Conservation (phyloP, 2,329 filamentous ascomycete genomes). For the Scedosporium dehoogii region DNA sequence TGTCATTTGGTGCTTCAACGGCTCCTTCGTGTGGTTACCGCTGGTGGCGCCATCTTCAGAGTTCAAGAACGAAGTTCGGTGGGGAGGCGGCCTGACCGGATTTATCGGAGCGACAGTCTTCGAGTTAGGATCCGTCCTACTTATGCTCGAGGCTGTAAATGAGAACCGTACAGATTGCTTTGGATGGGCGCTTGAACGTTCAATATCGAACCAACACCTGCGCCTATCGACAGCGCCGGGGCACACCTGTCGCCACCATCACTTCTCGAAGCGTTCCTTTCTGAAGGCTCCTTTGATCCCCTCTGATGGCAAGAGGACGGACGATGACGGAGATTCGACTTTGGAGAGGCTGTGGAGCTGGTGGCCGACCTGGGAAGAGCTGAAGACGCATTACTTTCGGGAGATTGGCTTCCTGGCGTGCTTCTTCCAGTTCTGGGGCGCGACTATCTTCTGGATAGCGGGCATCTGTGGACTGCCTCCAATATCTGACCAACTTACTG, state of each 20-base stretch:
- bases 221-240: slow-evolving; percentile 9
- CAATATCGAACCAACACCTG: slow-evolving; percentile 19
- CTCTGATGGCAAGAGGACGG: not conserved
- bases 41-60: slow-evolving; percentile 38
- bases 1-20: slow-evolving; percentile 47
- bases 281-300: slow-evolving; percentile 5
- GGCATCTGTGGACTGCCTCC: slow-evolving; percentile 50
- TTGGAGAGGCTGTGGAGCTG: slow-evolving; percentile 39
- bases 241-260: slow-evolving; percentile 17
- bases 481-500: slow-evolving; percentile 39
- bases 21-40: slow-evolving; percentile 56
- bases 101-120: slow-evolving; percentile 61
- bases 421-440: slow-evolving; percentile 43
- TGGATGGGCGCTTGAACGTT: slow-evolving; percentile 54
- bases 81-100: slow-evolving; percentile 51
- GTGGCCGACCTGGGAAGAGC: slow-evolving; percentile 47
- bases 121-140: slow-evolving; percentile 50
- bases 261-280: slow-evolving; percentile 15
- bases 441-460: slow-evolving; percentile 55
- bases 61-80: slow-evolving; percentile 41
- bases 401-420: slow-evolving; percentile 56
- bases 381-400: slow-evolving; percentile 49
- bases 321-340: not conserved
- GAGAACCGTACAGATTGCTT: slow-evolving; percentile 56
- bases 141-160: slow-evolving; percentile 61